phyloP scores from a whole-genome alignment of 345 rosid species.

The Hibiscus mutabilis region DNA sequence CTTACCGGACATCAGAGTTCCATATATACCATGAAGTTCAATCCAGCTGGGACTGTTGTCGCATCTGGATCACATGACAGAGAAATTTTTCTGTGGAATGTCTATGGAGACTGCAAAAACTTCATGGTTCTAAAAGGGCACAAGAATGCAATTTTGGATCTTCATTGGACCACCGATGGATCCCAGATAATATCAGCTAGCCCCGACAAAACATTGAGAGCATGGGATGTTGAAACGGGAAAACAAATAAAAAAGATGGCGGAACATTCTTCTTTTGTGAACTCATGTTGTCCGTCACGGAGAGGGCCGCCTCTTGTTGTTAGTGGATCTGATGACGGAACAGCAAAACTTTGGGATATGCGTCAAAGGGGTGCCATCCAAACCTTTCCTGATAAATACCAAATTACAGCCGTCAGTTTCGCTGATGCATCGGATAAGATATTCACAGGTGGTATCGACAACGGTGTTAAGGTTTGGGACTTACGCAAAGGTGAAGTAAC shows the following conservation, averaged over 20 bases:
- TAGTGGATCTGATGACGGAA: conserved; percentile 95
- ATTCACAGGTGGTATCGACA: conserved; percentile 84
- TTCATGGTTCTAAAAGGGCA: conserved; percentile 92
- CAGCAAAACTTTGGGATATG: conserved; percentile 98
- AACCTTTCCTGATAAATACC: conserved; percentile 94
- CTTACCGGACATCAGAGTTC: conserved; percentile 82
- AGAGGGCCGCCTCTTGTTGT: conserved; percentile 89
- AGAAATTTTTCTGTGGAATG: conserved; percentile 84
- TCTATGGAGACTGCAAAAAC: conserved; percentile 90
- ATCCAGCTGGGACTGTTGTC: conserved; percentile 73
- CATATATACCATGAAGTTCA: conserved; percentile 80
- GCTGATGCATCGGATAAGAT: conserved; percentile 94
- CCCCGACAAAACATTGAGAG: conserved; percentile 83
- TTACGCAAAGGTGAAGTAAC: conserved; percentile 78
- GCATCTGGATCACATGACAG: conserved; percentile 94
- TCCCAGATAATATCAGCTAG: conserved; percentile 82
- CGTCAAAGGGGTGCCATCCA: conserved; percentile 96
- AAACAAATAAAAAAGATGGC: conserved; percentile 97
- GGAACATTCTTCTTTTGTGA: conserved; percentile 85
- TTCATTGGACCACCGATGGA: conserved; percentile 92
- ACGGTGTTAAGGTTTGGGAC: conserved; percentile 90
- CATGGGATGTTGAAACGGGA: conserved; percentile 90
- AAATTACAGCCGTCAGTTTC: conserved; percentile 86
- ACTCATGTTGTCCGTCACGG: conserved; percentile 83
- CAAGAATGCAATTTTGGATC: conserved; percentile 87